Conservation (phyloP, 1,139 yeast genomes). For the Taphrina wiesneri region DNA sequence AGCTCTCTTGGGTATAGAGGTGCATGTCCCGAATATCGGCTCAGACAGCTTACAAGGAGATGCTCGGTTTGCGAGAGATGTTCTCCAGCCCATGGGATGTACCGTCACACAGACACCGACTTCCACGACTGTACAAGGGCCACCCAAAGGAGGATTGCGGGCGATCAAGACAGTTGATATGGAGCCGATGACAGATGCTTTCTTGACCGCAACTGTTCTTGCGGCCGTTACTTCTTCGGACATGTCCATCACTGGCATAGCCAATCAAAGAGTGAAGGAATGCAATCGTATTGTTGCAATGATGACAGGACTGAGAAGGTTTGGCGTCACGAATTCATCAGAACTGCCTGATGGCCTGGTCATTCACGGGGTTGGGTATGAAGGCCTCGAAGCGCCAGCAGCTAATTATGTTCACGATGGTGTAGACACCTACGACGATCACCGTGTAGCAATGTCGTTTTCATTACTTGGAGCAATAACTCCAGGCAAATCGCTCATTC, state of each 20-base stretch:
- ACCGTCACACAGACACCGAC: constrained; percentile 74
- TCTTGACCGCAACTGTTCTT: constrained; percentile 91
- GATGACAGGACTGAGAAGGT: constrained; percentile 82
- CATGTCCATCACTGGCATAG: constrained; percentile 75
- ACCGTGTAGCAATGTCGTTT: constrained; percentile 97
- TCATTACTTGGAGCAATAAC: constrained; percentile 70
- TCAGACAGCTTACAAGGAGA: constrained; percentile 92
- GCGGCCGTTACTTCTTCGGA: constrained; percentile 76
- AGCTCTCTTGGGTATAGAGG: constrained; percentile 92
- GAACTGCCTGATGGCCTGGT: constrained; percentile 93
- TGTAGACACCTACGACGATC: constrained; percentile 84
- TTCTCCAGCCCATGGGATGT: constrained; percentile 94
- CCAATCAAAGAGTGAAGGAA: constrained; percentile 96
- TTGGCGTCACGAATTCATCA: constrained; percentile 72
- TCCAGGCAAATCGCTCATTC: constrained; percentile 61
- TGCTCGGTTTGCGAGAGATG: constrained; percentile 93
- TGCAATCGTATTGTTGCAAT: constrained; percentile 95
- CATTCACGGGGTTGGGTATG: constrained; percentile 58
- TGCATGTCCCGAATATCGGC: constrained; percentile 94
- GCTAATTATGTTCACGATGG: constrained; percentile 48
- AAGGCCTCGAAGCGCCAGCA: constrained; percentile 49
- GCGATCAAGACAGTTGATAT: constrained; percentile 81
- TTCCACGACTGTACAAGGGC: constrained; percentile 91
- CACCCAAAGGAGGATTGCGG: constrained; percentile 64
- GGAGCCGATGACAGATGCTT: constrained; percentile 99